Conservation (phyloP, 2,329 filamentous ascomycete genomes). For the Fusarium burgessii region DNA sequence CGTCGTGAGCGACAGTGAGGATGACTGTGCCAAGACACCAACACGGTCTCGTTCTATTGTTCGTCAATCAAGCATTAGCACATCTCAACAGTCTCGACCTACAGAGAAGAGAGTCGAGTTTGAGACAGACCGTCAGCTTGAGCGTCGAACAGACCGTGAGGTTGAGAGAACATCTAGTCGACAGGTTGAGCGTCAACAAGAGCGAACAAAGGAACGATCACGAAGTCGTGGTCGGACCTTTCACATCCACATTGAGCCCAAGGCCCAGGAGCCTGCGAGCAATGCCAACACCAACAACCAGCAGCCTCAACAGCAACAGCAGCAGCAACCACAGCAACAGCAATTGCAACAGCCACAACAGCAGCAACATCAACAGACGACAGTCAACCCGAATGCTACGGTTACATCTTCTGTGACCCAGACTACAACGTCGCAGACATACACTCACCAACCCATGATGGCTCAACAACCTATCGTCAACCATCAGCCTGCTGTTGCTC, state of each 20-base stretch:
- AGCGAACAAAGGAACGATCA: constrained; percentile 40
- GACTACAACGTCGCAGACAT: constrained; percentile 22
- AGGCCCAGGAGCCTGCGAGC: constrained; percentile 24
- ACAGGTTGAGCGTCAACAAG: constrained; percentile 32
- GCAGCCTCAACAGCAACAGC: constrained; percentile 15
- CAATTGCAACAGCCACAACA: constrained; percentile 19
- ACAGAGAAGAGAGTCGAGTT: constrained; percentile 31
- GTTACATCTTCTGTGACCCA: constrained; percentile 29
- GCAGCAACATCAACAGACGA: constrained; percentile 33
- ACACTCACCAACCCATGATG: constrained; percentile 32
- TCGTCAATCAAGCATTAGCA: constrained; percentile 26
- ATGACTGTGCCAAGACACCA: constrained; percentile 39
- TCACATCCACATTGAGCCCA: constrained; percentile 47
- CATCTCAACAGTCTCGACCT: constrained; percentile 36
- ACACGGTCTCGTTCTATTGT: constrained; percentile 36
- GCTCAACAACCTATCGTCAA: constrained; percentile 23
- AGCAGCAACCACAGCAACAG: constrained; percentile 16
- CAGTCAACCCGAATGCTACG: constrained; percentile 7
- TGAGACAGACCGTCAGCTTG: constrained; percentile 33
- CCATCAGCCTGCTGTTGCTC: constrained; percentile 35
- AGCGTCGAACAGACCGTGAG: constrained; percentile 19
- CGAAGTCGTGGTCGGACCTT: constrained; percentile 45
- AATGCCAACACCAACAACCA: constrained; percentile 15
- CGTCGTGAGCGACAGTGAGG: constrained; percentile 41
- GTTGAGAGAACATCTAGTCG: constrained; percentile 21